Base-by-base conservation (phyloP, 192 early-diverging fungal species). In the Linnemannia zychae region DNA sequence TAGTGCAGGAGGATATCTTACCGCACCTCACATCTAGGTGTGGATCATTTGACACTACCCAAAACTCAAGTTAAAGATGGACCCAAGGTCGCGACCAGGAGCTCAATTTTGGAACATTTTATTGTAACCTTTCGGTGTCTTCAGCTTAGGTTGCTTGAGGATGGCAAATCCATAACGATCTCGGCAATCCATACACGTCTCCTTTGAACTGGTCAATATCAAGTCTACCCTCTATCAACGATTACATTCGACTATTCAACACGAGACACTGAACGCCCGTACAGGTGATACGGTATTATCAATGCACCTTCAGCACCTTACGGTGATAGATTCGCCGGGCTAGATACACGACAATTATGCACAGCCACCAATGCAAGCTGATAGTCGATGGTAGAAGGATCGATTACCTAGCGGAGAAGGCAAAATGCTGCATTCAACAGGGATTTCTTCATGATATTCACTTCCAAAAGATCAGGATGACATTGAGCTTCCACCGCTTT, bases 81-180 rank as follows among this genome's bases (percentile, higher is more conserved):
- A 87, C 37, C 74, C 75, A 74, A 80, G 74, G 52, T 79, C 72
- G 70, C 86, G 71, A 31, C 79, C 75, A 20, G 72, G 72, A 48
- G 75, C 67, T 66, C 76, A 84, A 69, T 87, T 77, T 53, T 87
- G 85, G 86, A 87, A 76, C 66, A 87, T 52, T 87, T 81, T 47
- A 63, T 78, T 69, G 86, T 76, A 3, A 71, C 63, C 63, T 78
- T 81, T 81, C 75, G 79, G 38, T 50, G 63, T 24, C 57, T 87
- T 5, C 74, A 78, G 47, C 81, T 79, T 34, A 68, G 72, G 44
- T 73, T 75, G 18, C 44, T 67, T 1, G 63, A 75, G 36, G 80
- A 81, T 40, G 74, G 74, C 57, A 46, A 71, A 65, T 3, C 2
- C 28, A 82, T 74, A 40, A 69, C 37, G 52, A 71, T 77, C 47